Evolutionary conservation across 129 eudicot species (phyloP), one percentile per base, ranked within the genome.

Genomic region (Helianthus tuberosus): DNA sequence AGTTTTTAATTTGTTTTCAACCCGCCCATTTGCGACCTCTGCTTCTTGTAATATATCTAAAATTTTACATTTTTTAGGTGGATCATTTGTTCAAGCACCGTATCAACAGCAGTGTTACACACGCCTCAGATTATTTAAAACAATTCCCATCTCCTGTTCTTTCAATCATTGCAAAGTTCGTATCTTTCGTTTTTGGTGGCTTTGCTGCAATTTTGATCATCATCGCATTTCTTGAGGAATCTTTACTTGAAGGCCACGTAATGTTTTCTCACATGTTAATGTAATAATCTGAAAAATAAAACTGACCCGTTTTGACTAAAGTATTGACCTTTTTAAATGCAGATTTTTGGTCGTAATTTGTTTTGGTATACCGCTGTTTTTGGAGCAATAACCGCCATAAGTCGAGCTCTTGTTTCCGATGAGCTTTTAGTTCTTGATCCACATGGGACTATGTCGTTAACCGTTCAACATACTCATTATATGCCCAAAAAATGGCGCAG

Each of bases 231-330:
- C 86, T 94, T 20, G 98, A 94, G 59, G 98, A 90, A 81, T 94
- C 98, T 62, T 82, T 94, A 48, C 88, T 94, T 82, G 98, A 94
- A 89, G 98, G 98, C 87, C 98, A 94, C 85, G 98, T 94, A 94
- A 90, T 62, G 39, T 64, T 32, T 38, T 63, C 53, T 67, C 62
- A 32, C 49, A 17, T 14, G 29, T 75, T n/a, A 52, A 72, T 20
- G 8, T 41, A 61, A 36, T 36, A 29, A 38, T 25, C 59, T 1
- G 3, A 13, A 25, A 47, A 60, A 41, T 59, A 14, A 25, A 68
- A 61, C 39, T 17, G 36, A 9, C 15, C 39, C 5, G 8, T 12
- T 13, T 73, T 74, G 73, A 65, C 58, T 65, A 5, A 71, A 8
- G 17, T 32, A 5, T 48, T 43, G 39, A 14, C 1, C 61, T 66